Base-by-base conservation (phyloP, 169 alveolate species). In the Eimeria necatrix region DNA sequence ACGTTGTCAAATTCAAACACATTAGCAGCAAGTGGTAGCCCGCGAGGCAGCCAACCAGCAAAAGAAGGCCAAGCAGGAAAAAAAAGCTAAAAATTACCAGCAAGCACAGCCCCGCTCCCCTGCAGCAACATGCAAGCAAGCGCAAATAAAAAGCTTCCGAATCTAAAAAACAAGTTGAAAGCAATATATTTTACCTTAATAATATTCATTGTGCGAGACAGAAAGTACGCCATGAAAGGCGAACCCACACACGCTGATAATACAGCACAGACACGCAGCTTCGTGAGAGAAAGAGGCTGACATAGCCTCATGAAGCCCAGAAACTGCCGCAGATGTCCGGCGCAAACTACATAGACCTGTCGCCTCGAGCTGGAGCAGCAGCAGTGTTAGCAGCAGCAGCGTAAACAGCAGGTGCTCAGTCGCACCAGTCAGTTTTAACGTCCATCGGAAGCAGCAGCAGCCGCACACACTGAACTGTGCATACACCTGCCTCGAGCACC, bases 1-100 rank as follows among this genome's bases (percentile, higher is more conserved):
- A 96, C 18, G 97, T 96, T 32, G 97, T 96, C 12, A 96, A 51
- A 80, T 96, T 96, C 74, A 89, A 53, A 24, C 41, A 20, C 49
- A 96, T 95, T 49, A 96, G 93, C 78, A 83, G 93, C 60, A 80
- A 46, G 91, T 96, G 97, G 70, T 91, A 96, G 49, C 68, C 80
- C 68, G 93, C 83, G 41, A 96, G 95, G 14, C 93, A 60, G 48
- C 80, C 32, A 2, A 95, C 93, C 73, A 96, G 70, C 24, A 68
- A 32, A 59, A 46, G 68, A 22, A 88, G 64, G 70, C 94, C 49
- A 9, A 70, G 9, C 94, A 88, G 24, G 60, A 88, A 61, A 56
- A 24, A 26, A 56, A 52, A 52, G 0, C 16, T 20, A 12, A n/a
- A 8, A 32, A 46, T n/a, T 10, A 24, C 91, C 24, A 51, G 46